A percentile compares a stretch with the other conserved stretches of the same genome.
Conservation (phyloP, 495 filamentous ascomycete genomes). For the Penicillium paxilli region DNA sequence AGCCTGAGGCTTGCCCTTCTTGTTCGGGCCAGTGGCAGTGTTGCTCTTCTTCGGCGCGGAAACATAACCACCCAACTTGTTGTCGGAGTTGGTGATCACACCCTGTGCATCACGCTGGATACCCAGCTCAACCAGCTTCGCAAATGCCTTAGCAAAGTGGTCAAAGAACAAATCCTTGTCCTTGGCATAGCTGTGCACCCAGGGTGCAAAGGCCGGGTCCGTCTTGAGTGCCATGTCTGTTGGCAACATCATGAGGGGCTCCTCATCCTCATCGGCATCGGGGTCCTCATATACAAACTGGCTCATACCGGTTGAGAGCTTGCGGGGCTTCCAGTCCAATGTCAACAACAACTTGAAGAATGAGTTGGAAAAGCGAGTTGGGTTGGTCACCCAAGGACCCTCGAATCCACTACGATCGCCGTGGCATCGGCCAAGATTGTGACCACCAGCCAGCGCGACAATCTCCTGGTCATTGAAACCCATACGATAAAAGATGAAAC, state of each 20-base stretch:
- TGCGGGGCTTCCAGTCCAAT: conserved; percentile 56
- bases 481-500: conserved; percentile 62
- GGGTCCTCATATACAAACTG: conserved; percentile 63
- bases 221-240: conserved; percentile 44
- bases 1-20: conserved; percentile 28
- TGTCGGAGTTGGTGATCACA: conserved; percentile 51
- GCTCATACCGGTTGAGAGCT: conserved; percentile 49
- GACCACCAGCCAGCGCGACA: conserved; percentile 60
- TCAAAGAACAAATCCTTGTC: conserved; percentile 64
- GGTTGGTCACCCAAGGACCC: conserved; percentile 64
- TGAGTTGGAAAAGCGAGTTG: conserved; percentile 63
- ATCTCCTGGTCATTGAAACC: conserved; percentile 67
- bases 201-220: conserved; percentile 42
- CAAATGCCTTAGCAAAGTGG: conserved; percentile 59
- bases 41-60: conserved; percentile 61
- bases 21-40: conserved; percentile 38
- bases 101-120: conserved; percentile 55
- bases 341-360: conserved; percentile 58
- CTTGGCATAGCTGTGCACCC: conserved; percentile 59
- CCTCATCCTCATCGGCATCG: conserved; percentile 50
- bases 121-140: conserved; percentile 62
- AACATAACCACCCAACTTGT: conserved; percentile 52
- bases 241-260: conserved; percentile 57
- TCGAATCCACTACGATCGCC: conserved; percentile 60
- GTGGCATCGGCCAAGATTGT: conserved; percentile 62